These are phyloP conservation scores for Elongisporangium prolatum DNA, from an alignment of 352 stramenopile species.

Conservation along the genomic window DNA sequence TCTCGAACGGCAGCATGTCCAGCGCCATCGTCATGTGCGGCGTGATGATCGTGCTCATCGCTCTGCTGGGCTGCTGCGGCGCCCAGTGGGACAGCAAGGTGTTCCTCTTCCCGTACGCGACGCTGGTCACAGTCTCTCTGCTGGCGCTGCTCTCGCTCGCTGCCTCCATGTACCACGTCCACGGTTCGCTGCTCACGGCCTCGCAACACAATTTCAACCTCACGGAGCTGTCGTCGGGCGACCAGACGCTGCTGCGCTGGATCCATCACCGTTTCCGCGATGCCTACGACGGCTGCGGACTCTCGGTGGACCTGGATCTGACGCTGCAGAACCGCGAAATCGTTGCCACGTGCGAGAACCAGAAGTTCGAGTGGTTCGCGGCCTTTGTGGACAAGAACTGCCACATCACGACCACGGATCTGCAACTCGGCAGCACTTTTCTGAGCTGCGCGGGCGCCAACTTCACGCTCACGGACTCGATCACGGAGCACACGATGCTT, in stretches of 20 bases:
- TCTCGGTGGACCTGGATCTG: conserved; percentile 60
- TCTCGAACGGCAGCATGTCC: conserved; percentile 73
- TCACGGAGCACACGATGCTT: conserved; percentile 78
- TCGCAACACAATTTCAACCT: conserved; percentile 69
- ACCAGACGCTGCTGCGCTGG: conserved; percentile 65
- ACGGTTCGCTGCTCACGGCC: conserved; percentile 63
- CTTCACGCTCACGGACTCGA: conserved; percentile 55
- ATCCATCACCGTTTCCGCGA: conserved; percentile 77
- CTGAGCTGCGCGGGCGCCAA: conserved; percentile 58
- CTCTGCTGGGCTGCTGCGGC: conserved; percentile 70
- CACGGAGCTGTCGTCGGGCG: conserved; percentile 37
- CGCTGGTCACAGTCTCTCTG: conserved; percentile 72
- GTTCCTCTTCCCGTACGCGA: conserved; percentile 81
- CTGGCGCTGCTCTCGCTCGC: conserved; percentile 73
- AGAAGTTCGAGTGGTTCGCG: conserved; percentile 67
- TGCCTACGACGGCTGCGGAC: conserved; percentile 68
- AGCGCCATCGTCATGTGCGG: conserved; percentile 79
- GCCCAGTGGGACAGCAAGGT: conserved; percentile 85
- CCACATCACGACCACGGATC: conserved; percentile 46
- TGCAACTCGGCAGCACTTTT: conserved; percentile 55
- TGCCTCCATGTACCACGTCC: conserved; percentile 77
- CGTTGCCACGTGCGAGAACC: conserved; percentile 47
- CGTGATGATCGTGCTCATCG: conserved; percentile 72
- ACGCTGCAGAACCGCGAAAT: conserved; percentile 34
- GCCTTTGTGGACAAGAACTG: conserved; percentile 70